Evolutionary conservation across 768 basidiomycete genomes (phyloP).

Genomic region (Ephemerocybe angulata): DNA sequence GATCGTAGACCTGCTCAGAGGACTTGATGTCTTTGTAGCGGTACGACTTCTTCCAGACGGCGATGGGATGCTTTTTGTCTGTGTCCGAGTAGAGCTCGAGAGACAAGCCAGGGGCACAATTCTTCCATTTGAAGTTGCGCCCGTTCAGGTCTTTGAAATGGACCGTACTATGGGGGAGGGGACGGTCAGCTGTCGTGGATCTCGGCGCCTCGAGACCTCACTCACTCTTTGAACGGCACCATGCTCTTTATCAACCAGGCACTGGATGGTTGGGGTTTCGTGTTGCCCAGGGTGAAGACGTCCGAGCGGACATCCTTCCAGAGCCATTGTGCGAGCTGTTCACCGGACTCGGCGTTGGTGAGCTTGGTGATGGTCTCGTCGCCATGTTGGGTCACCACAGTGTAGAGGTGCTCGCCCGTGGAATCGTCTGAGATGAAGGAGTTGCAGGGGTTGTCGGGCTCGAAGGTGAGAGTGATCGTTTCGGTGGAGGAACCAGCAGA

Average conservation of each 20-base stretch:
- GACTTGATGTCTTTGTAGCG: conserved; percentile 19
- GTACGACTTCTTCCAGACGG: conserved; percentile 31
- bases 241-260: conserved; percentile 39
- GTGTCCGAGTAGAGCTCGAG: no score
- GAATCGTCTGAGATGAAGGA: conserved; percentile 30
- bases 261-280: conserved; percentile 26
- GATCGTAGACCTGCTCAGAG: conserved; percentile 13
- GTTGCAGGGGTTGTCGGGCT: conserved; percentile 42
- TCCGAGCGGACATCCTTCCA: conserved; percentile 39
- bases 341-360: conserved; percentile 27
- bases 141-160: conserved; percentile 31
- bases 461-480: conserved; percentile 34
- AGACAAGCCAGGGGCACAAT: conserved; percentile 29
- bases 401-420: conserved; percentile 31
- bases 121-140: conserved; percentile 41
- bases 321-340: conserved; percentile 33
- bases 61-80: conserved; percentile 33
- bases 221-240: conserved; percentile 39
- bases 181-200: neutral
- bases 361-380: conserved; percentile 30
- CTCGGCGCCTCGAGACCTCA: conserved; percentile 12
- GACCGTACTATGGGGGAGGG: conserved; percentile 37
- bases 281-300: conserved; percentile 32
- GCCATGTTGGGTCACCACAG: conserved; percentile 31
- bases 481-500: no score